Base-by-base conservation (phyloP, 306 rosid species). In the Notholithocarpus densiflorus region DNA sequence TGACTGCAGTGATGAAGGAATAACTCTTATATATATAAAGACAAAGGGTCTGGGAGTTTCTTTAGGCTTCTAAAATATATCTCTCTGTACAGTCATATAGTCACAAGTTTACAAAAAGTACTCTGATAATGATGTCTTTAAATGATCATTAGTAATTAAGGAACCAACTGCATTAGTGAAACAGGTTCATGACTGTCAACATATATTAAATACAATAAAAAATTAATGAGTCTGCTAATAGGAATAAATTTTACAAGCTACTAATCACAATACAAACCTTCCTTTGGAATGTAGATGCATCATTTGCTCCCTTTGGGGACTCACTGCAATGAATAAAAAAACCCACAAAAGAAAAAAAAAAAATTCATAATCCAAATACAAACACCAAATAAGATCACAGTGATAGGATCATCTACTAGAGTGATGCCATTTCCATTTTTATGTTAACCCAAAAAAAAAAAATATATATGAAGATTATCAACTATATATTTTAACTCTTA, bases 301-400 rank as follows among this genome's bases (percentile, higher is more conserved):
- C 96, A 86, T 93, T 96, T 56, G 97, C 97, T 56, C 99, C 99
- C 88, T 91, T 96, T 3, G 97, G 98, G 24, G 99, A 96, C 84
- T 96, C 99, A 68, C 98, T 95, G 79, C 83, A 89, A 82, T 64
- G 24, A 45, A 84, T 74, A 8, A 68, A 68, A 72, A 72, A 48
- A 13, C 10, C 17, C 43, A 24, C 74, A 74, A 7, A 40, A 40
- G 53, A 57, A 53, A 23, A 57, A 7, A 4, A 11, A 5, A 11
- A 5, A 26, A 68, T 43, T 3, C 14, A 71, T 15, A 26, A 68
- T 56, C 4, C 14, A 71, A 12, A 71, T 56, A 71, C 51, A 9
- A 65, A 9, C 17, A 27, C 61, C 8, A 17, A 64, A 20, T 1
- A 23, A 52, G 18, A 23, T 72, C 19, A 27, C 15, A 62, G 15